Evolutionary conservation across 2,329 filamentous ascomycete species (phyloP), one percentile per base, ranked within the genome.

Genomic region (Calycina marina): DNA sequence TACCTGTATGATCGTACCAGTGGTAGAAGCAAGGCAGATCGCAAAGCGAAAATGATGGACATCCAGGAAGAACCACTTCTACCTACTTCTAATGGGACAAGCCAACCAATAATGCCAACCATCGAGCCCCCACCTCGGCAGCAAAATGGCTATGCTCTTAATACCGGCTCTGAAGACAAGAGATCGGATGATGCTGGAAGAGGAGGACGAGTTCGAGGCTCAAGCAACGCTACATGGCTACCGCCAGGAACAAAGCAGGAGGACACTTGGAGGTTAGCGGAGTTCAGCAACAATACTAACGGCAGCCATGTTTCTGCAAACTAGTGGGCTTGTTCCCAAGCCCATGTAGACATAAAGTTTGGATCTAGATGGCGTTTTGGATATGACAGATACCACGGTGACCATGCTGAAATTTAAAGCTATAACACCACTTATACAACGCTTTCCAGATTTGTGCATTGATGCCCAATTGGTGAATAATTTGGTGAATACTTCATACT

Each of bases 1-100:
- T 98, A 96, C 53, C 69, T 98, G 25, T 98, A 98, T 56, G 90
- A 98, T 56, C 77, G 90, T 38, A 93, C 84, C 12, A 86, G 75
- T 49, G 79, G 92, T 51, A 79, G 79, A 44, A 84, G 83, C 49
- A 86, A 86, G 53, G 85, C 83, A 18, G 86, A 96, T 52, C 76
- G 78, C 44, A 77, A 77, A 42, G 84, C 82, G 3, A 75, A 78
- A 43, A 69, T 75, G 46, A 70, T 83, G 49, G 66, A 67, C 20
- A 48, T 47, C 38, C 56, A 45, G 49, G 47, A 51, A 34, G 48
- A 51, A 24, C 36, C 43, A 6, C 45, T 51, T 17, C 31, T 47
- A 4, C 18, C 30, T 9, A 4, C 16, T n/a, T 12, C 30, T 9
- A 18, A 17, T 6, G n/a, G 20, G 13, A 11, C 22, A 6, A 42